phyloP scores from a whole-genome alignment of 495 filamentous ascomycete species.

The Xylaria venustula region DNA sequence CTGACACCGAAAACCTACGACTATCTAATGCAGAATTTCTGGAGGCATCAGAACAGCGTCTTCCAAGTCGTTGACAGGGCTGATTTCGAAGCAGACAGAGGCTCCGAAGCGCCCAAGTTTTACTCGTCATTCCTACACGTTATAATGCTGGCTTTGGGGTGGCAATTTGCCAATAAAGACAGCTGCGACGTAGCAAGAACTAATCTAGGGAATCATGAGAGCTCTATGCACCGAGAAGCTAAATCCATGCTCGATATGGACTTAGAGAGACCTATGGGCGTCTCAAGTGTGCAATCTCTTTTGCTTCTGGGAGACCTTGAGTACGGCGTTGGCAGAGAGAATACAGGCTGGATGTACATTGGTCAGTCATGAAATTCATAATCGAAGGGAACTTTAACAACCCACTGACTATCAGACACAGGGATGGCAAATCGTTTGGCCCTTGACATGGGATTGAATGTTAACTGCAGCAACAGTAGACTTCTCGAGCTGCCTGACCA shows the following conservation, averaged over 20 bases:
- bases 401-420: conserved; percentile 12
- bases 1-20: conserved; percentile 46
- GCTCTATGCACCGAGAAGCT: conserved; percentile 52
- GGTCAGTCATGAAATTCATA: conserved; percentile 24
- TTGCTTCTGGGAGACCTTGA: conserved; percentile 54
- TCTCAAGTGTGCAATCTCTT: conserved; percentile 50
- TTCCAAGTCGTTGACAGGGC: conserved; percentile 47
- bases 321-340: conserved; percentile 50
- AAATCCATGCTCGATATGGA: conserved; percentile 52
- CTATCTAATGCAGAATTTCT: conserved; percentile 52
- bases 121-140: conserved; percentile 54
- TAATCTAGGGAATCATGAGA: conserved; percentile 44
- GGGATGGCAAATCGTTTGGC: conserved; percentile 49
- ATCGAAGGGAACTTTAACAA: background rate
- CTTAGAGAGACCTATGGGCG: conserved; percentile 48
- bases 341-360: conserved; percentile 52
- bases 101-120: conserved; percentile 40
- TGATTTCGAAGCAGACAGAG: conserved; percentile 48
- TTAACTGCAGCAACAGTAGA: conserved; percentile 34
- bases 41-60: conserved; percentile 48
- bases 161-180: conserved; percentile 45
- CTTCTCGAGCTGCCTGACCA: conserved; percentile 38
- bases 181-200: conserved; percentile 49
- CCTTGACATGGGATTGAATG: conserved; percentile 52
- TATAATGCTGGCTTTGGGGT: conserved; percentile 52